A percentile compares a stretch with the other conserved stretches of the same genome.
These are phyloP conservation scores for Plasmodium inui DNA, from an alignment of 169 alveolate genomes.

Conservation along the genomic window DNA sequence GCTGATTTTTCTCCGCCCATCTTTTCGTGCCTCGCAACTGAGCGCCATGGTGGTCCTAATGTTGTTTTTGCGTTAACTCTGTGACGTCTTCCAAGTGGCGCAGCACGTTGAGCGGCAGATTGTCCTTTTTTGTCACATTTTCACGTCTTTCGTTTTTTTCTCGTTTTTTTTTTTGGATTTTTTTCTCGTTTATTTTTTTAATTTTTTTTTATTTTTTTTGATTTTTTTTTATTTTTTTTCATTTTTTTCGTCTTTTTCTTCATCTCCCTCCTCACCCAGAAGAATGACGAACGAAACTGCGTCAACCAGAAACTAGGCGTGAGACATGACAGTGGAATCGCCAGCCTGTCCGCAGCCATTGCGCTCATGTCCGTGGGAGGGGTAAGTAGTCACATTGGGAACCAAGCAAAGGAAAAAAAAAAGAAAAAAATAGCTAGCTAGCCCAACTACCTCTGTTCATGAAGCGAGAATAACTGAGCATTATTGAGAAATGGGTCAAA, in stretches of 20 bases:
- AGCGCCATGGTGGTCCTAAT: neutral
- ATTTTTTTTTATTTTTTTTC: neutral
- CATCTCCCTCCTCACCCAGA: neutral
- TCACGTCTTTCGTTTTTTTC: neutral
- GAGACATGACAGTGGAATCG: slow-evolving; percentile 87
- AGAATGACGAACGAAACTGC: slow-evolving; percentile 35
- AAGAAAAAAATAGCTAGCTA: neutral
- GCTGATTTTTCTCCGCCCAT: neutral
- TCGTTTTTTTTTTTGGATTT: neutral
- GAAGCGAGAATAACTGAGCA: neutral
- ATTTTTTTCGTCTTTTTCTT: neutral
- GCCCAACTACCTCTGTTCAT: neutral
- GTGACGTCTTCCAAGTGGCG: neutral
- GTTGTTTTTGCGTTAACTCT: slow-evolving; percentile 7
- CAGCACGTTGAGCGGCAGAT: neutral
- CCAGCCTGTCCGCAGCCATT: slow-evolving; percentile 87
- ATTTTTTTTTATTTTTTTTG: neutral
- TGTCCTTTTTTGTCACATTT: neutral
- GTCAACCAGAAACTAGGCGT: slow-evolving; percentile 77
- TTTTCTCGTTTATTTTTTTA: neutral
- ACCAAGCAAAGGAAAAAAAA: neutral
- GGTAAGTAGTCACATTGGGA: slow-evolving; percentile 13
- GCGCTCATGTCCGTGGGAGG: slow-evolving; percentile 90
- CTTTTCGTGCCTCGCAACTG: neutral
- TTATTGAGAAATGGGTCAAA: neutral